phyloP scores from a whole-genome alignment of 345 rosid species.

The Gossypium thurberi region DNA sequence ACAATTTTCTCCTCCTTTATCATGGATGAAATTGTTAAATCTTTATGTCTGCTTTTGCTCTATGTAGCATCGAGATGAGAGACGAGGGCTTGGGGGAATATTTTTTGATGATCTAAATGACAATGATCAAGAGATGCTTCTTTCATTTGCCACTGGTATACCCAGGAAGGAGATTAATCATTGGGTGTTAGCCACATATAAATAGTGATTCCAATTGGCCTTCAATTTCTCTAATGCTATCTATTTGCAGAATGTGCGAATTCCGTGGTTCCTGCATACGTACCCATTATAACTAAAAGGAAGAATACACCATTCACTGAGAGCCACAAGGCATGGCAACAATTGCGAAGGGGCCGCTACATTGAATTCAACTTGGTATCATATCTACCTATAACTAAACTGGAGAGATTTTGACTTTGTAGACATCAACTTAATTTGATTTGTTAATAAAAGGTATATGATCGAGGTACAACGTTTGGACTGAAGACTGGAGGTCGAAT shows the following conservation, averaged over 20 bases:
- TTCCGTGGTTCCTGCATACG: conserved; percentile 85
- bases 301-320: conserved; percentile 72
- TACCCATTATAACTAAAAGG: conserved; percentile 86
- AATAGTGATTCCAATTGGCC: neutral
- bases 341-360: conserved; percentile 89
- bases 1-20: neutral
- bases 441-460: conserved; percentile 58
- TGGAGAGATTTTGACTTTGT: neutral
- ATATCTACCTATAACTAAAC: neutral
- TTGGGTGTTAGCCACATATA: neutral
- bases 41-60: neutral
- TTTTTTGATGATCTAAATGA: conserved; percentile 96
- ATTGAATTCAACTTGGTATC: conserved; percentile 94
- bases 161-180: neutral
- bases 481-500: conserved; percentile 95
- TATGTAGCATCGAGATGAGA: conserved; percentile 85
- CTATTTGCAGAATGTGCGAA: conserved; percentile 72
- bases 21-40: neutral
- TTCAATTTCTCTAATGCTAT: conserved; percentile 1
- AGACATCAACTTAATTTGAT: conserved; percentile 1
- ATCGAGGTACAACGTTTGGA: conserved; percentile 96
- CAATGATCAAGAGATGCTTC: conserved; percentile 91
- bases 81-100: conserved; percentile 96
- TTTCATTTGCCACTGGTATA: conserved; percentile 85
- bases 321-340: conserved; percentile 92